Evolutionary conservation across 2,329 filamentous ascomycete genomes (phyloP).

Genomic region (Albophoma yamanashiensis): DNA sequence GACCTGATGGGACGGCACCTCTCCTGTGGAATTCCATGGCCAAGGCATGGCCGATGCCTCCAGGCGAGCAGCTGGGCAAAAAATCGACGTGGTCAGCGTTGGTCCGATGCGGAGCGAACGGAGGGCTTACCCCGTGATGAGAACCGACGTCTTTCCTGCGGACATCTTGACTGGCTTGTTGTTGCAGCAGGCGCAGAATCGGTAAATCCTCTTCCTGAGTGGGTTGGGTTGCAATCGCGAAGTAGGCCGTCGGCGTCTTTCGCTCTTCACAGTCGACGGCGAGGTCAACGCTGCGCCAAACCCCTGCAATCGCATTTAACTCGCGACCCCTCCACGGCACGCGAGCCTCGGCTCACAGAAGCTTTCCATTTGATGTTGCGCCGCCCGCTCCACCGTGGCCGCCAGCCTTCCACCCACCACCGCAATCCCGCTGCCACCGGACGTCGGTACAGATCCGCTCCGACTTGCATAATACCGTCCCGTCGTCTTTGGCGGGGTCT

Average conservation of each 20-base stretch:
- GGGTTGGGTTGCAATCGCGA: background rate
- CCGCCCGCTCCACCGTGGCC: background rate
- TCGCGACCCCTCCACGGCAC: background rate
- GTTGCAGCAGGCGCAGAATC: background rate
- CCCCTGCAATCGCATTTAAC: no score
- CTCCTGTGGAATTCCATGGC: slow-evolving; percentile 40
- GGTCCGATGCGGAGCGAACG: no score
- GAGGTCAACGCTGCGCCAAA: no score
- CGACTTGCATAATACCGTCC: background rate
- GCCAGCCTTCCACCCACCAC: no score
- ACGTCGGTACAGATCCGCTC: no score
- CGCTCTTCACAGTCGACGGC: no score
- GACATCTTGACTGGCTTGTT: slow-evolving; percentile 7
- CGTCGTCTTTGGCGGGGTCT: background rate
- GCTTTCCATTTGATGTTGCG: background rate
- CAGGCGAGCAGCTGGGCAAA: slow-evolving; percentile 40
- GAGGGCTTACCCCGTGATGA: slow-evolving; percentile 36
- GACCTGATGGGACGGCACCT: slow-evolving; percentile 22
- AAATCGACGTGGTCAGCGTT: background rate
- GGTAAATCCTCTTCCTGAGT: background rate
- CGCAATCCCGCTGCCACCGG: no score
- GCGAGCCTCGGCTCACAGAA: background rate
- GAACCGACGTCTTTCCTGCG: slow-evolving; percentile 27
- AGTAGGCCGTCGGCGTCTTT: no score
- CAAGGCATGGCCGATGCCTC: slow-evolving; percentile 45